Base-by-base conservation (phyloP, 225 moss, liverwort and hornwort species). In the Lunularia cruciata region DNA sequence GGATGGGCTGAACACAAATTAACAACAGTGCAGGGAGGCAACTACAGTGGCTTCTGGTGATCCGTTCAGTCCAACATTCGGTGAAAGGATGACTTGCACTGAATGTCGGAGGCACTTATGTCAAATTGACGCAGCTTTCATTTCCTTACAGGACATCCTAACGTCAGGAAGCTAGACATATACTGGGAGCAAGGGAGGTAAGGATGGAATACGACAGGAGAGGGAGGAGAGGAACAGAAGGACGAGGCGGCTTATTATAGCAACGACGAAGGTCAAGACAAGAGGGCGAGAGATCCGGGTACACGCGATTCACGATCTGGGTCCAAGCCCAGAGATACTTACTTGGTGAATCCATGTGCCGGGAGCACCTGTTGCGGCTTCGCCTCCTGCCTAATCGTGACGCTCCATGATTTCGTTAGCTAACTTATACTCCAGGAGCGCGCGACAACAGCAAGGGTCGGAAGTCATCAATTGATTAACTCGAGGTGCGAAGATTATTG, bases 321-420 rank as follows among this genome's bases (percentile, higher is more conserved):
- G 59, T 31, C 3, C 13, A 10, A 26, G 26, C 16, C n/a, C n/a
- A n/a, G n/a, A 22, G 59, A 59, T 62, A 42, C 61, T 39, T 22
- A 62, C 28, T 5, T 27, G 61, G 23, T 26, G 61, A 9, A 39
- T 22, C 38, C 61, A 62, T 62, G 61, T 62, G 61, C 38, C 25
- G 27, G 22, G 39, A 25, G 39, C 61, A 62, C 61, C 61, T 62
- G 61, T 62, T 38, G 40, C 61, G 61, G 36, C 38, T 38, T 8
- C 61, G 27, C 27, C 25, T 38, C 22, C 19, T 62, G 12, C 39
- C 39, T 6, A 16, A 40, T 62, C 61, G 61, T 62, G 60, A 56
- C 61, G 38, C 18, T 22, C 11, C 38, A 62, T 62, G 61, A 37
- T 40, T 26, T 38, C 61, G 39, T 40, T n/a, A 23, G 40, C 36